Evolutionary conservation across 2,329 filamentous ascomycete genomes (phyloP), one percentile per base, ranked within the genome.

Genomic region (Calonectria hawksworthii): DNA sequence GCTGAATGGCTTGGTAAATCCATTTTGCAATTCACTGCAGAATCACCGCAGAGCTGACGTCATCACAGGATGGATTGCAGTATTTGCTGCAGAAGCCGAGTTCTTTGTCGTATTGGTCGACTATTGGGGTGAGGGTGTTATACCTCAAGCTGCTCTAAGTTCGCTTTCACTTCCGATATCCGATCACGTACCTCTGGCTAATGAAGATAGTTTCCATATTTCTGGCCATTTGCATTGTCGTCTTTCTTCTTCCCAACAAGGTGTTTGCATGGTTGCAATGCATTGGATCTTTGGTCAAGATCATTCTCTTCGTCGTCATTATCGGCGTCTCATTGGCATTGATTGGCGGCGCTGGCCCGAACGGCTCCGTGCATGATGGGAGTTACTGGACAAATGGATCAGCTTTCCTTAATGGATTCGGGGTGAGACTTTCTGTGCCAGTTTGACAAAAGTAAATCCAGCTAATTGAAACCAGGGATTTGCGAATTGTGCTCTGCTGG

Each of bases 401-500:
- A 21, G 65, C 66, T 11, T 73, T 73, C n/a, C 47, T 63, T 6
- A 73, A 73, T 28, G 71, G 71, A 14, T 73, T 73, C 10, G 59
- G 47, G 6, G 70, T 72, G 21, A 59, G 63, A 18, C 28, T n/a
- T 50, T 34, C 3, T 38, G 18, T 26, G 5, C 4, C 23, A 18
- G 18, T 23, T 47, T 14, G 1, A 1, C 18, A 18, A 23, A 21
- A 26, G 10, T 1, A 10, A 13, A 51, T 21, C 1, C 1, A 16
- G 4, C 70, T 72, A 67, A 72, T 18, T n/a, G 14, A 7, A 21
- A 23, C 14, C 5, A 79, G 77, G 77, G 77, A 10, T 79, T 79
- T 4, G 78, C 78, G 1, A 79, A 70, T 28, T 74, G 67, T n/a
- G 73, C 76, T 2, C 63, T 79, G 8, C 38, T 79, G 2, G 77